phyloP scores from a whole-genome alignment of 164 flowering plant genomes.

The grape (Vitis vinifera) region ASM3070453v1 NC_081808.1:5884001-5884500 shows the following conservation, averaged over 20 bases:
- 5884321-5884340: constrained; percentile 19
- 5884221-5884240: constrained; percentile 32
- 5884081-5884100: not conserved
- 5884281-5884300: constrained; percentile 31
- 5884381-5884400: not conserved
- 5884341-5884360: constrained; percentile 11
- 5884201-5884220: not conserved
- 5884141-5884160: not conserved
- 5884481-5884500: not conserved
- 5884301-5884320: constrained; percentile 25
- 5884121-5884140: not conserved
- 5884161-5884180: constrained; percentile 7
- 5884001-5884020: not conserved
- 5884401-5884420: no score
- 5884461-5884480: not conserved
- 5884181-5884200: not conserved
- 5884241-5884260: constrained; percentile 41
- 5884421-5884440: not conserved
- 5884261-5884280: constrained; percentile 17
- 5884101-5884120: not conserved
- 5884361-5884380: not conserved
- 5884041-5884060: no score
- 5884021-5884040: not conserved
- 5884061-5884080: not conserved
- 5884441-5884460: not conserved